These are phyloP conservation scores for Aspergillus fumigatiaffinis DNA, from an alignment of 2,329 filamentous ascomycete species.

Conservation along the genomic window DNA sequence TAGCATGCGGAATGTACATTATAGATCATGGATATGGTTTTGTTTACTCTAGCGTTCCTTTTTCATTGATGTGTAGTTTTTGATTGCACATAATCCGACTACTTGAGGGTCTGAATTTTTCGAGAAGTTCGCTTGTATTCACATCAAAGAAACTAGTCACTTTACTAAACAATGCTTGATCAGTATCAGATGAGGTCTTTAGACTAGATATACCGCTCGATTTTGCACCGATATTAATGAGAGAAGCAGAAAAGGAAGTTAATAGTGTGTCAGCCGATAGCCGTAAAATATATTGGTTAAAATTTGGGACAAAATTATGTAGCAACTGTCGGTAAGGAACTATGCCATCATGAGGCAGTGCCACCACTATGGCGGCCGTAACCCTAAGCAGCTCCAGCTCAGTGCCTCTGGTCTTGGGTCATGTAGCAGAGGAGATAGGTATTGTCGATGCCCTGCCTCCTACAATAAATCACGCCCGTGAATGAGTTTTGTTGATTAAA, in stretches of 20 bases:
- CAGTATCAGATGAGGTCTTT: background rate
- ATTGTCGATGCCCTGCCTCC: constrained; percentile 48
- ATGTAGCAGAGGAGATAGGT: constrained; percentile 60
- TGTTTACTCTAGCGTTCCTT: background rate
- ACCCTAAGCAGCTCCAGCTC: constrained; percentile 63
- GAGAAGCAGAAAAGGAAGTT: background rate
- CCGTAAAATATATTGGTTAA: background rate
- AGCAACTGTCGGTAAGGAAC: constrained; percentile 66
- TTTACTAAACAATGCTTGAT: background rate
- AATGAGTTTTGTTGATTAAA: constrained; percentile 50
- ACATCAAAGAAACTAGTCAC: background rate
- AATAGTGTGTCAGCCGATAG: background rate
- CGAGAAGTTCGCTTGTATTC: background rate
- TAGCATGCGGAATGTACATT: constrained; percentile 6
- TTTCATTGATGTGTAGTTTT: constrained; percentile 3
- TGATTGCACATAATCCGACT: background rate
- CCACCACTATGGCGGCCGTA: constrained; percentile 13
- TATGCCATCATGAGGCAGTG: constrained; percentile 51
- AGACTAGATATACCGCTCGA: background rate
- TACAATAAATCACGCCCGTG: constrained; percentile 63
- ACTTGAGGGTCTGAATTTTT: background rate
- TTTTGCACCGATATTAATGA: background rate
- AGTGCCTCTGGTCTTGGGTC: constrained; percentile 58
- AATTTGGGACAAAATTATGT: constrained; percentile 39
- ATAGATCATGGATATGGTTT: background rate